Evolutionary conservation across 768 basidiomycete genomes (phyloP), one percentile per base, ranked within the genome.

Genomic region (Glaciozyma martinii): DNA sequence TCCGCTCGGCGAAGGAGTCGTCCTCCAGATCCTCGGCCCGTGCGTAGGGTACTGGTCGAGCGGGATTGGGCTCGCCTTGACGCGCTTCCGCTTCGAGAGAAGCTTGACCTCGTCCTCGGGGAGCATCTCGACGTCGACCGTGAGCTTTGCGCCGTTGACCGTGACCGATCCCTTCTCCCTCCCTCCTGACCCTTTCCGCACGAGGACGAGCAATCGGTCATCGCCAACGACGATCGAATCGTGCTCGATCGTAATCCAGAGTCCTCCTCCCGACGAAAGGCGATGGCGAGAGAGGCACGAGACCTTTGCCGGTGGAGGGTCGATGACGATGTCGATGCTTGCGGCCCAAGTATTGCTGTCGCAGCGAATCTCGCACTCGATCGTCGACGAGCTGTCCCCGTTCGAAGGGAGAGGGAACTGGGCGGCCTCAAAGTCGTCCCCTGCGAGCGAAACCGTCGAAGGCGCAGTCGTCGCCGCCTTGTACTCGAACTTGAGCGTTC

Each of bases 241-340:
- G 71, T 98, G 93, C 7, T 84, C 87, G 71, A 97, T 80, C 0
- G 90, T 92, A 32, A 99, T 76, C 95, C 95, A 99, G 25, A 95
- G 77, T 0, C 95, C 95, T 21, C 94, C 93, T 4, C 94, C 94
- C 42, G 87, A 85, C 2, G 90, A 90, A 8, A 98, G 80, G 9
- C 87, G 83, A 77, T 98, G 94, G 37, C 95, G 83, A 12, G 88
- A 84, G 13, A 99, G 80, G 66, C 87, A 90, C 1, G 87, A 83
- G 44, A 94, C 85, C 7, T 82, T 80, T 65, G 86, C 85, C 18
- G 92, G 93, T 5, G 92, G 90, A 3, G 94, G 95, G 75, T 97
- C 93, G 56, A 95, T 83, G 32, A 94, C 86, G 56, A 95, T 85
- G 71, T 95, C 90, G 61, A 94, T 75, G 3, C 86, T 86, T 0